A percentile compares a stretch with the other conserved stretches of the same genome.
These are phyloP conservation scores for Mycena galopus DNA, from an alignment of 768 basidiomycete species.

Conservation along the genomic window DNA sequence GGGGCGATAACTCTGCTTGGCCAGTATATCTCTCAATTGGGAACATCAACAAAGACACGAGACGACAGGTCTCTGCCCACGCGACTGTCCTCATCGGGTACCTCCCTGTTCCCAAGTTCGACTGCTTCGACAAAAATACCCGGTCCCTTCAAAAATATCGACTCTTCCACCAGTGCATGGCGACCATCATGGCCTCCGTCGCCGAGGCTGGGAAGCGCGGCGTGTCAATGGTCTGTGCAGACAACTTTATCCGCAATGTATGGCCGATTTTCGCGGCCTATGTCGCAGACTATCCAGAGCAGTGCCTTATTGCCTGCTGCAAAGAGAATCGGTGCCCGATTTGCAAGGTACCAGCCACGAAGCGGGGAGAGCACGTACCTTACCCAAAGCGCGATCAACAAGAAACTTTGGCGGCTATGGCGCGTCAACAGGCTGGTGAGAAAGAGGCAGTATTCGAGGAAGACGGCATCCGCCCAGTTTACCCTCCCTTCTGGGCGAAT, in stretches of 20 bases:
- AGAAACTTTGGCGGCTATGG: slow-evolving; percentile 30
- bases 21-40: slow-evolving; percentile 51
- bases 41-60: slow-evolving; percentile 34
- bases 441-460: slow-evolving; percentile 35
- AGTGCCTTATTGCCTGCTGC: slow-evolving; percentile 7
- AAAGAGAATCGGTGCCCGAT: slow-evolving; percentile 30
- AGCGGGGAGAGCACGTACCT: slow-evolving; percentile 34
- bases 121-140: slow-evolving; percentile 35
- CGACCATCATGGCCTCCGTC: slow-evolving; percentile 41
- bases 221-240: slow-evolving; percentile 31
- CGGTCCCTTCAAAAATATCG: slow-evolving; percentile 38
- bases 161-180: slow-evolving; percentile 50
- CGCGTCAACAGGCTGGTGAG: slow-evolving; percentile 30
- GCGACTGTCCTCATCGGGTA: slow-evolving; percentile 50
- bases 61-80: slow-evolving; percentile 39
- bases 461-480: slow-evolving; percentile 28
- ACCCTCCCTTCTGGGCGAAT: slow-evolving; percentile 54
- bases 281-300: slow-evolving; percentile 19
- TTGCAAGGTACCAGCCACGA: not conserved
- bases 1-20: slow-evolving; percentile 49
- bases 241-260: slow-evolving; percentile 14
- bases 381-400: not conserved
- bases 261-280: too few species aligned
- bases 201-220: slow-evolving; percentile 14
- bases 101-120: slow-evolving; percentile 49